Base-by-base conservation (phyloP, 345 rosid genomes). In the Citrus reticulata region DNA sequence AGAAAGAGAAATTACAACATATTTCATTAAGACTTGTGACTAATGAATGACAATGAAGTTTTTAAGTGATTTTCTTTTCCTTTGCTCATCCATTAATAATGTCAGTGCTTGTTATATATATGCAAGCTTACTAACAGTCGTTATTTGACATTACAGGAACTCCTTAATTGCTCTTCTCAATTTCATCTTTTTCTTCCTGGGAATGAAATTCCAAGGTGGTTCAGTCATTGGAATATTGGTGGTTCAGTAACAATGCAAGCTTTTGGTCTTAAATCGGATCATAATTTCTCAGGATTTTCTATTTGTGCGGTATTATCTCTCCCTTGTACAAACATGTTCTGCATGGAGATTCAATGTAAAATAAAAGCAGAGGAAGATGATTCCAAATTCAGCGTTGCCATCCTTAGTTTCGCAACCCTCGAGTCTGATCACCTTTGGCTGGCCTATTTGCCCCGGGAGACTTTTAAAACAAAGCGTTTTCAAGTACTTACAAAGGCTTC, bases 201-300 rank as follows among this genome's bases (percentile, higher is more conserved):
- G 39, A 80, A 70, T 30, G 25, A 70, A 30, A 34, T 80, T 60
- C 79, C 83, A 24, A n/a, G 51, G 63, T 75, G 79, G 83, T 80
- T 72, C 67, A 63, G 17, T 55, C 0, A 32, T 32, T 32, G 34
- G 34, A 32, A 32, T 32, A 32, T 2, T 32, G 51, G 63, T 75
- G 79, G 79, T 80, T 72, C 72, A 54, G 17, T 55, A 29, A 55
- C 25, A 42, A 25, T 72, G 39, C 9, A 2, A 25, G 62, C 70
- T 68, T n/a, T 6, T 3, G 4, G 60, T 77, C 9, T 4, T 25
- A 0, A 27, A 16, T 40, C 61, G 61, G 65, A 40, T 39, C 42
- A 39, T 30, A 25, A 39, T 14, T 79, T 68, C 30, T 61, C 72
- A 20, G 77, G 81, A 54, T 49, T 72, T 65, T 72, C 77, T 37